phyloP scores from a whole-genome alignment of 805 yeast genomes.

The Pichia kluyveri region DNA sequence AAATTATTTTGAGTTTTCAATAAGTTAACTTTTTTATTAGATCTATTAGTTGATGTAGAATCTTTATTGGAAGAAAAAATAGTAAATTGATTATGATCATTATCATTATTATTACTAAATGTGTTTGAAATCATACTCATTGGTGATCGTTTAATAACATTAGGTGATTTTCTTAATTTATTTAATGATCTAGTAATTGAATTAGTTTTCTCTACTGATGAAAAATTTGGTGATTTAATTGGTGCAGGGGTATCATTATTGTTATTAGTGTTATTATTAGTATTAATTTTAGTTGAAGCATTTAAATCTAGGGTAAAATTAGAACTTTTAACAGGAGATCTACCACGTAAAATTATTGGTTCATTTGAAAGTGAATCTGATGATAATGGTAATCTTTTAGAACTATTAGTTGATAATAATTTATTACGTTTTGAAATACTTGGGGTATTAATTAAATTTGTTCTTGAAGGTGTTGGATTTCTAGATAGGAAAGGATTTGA shows the following conservation, averaged over 20 bases:
- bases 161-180: background rate
- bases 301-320: conserved; percentile 1
- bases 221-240: background rate
- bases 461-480: conserved; percentile 8
- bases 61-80: background rate
- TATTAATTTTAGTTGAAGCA: conserved; percentile 1
- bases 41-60: no score
- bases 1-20: background rate
- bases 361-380: background rate
- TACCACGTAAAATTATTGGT: background rate
- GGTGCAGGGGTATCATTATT: background rate
- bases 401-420: no score
- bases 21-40: background rate
- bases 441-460: background rate
- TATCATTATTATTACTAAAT: background rate
- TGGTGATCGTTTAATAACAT: background rate
- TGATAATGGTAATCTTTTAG: background rate
- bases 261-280: no score
- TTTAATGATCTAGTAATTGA: background rate
- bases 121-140: background rate
- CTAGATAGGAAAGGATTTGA: conserved; percentile 18
- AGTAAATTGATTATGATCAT: background rate
- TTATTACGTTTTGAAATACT: background rate
- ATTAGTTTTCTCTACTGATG: background rate
- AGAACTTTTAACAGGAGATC: conserved; percentile 2